Conservation (phyloP, 352 stramenopile species). For the Plasmopara halstedii region DNA sequence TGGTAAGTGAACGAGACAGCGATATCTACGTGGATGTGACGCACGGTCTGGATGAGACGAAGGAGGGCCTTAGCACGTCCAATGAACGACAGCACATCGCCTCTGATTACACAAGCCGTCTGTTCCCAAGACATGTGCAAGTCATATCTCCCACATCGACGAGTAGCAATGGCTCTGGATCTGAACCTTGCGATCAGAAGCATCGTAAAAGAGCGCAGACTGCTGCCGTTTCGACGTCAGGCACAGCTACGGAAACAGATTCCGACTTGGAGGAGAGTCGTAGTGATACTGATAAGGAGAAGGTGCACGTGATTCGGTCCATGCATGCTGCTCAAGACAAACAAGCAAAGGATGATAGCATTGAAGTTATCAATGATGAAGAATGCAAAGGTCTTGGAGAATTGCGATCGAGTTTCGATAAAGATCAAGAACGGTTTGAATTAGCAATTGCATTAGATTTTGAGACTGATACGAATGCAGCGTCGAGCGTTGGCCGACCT, state of each 20-base stretch:
- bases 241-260: constrained; percentile 24
- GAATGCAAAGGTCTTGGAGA: constrained; percentile 23
- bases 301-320: constrained; percentile 1
- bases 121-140: constrained; percentile 23
- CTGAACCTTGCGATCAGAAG: constrained; percentile 15
- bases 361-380: constrained; percentile 15
- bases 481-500: constrained; percentile 23
- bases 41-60: constrained; percentile 11
- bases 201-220: background rate
- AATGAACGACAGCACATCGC: constrained; percentile 12
- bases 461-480: constrained; percentile 44
- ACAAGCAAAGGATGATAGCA: constrained; percentile 1
- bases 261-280: constrained; percentile 20
- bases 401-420: constrained; percentile 6
- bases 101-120: constrained; percentile 21
- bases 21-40: constrained; percentile 35
- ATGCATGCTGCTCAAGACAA: constrained; percentile 14
- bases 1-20: constrained; percentile 20
- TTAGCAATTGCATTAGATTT: constrained; percentile 57
- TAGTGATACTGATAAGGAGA: constrained; percentile 20
- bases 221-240: constrained; percentile 13
- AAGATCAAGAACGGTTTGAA: constrained; percentile 34
- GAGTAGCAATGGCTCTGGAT: constrained; percentile 42
- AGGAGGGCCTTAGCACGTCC: constrained; percentile 10
- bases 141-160: constrained; percentile 47